Evolutionary conservation across 2,329 filamentous ascomycete genomes (phyloP).

Genomic region (Paradendryphiella salina): DNA sequence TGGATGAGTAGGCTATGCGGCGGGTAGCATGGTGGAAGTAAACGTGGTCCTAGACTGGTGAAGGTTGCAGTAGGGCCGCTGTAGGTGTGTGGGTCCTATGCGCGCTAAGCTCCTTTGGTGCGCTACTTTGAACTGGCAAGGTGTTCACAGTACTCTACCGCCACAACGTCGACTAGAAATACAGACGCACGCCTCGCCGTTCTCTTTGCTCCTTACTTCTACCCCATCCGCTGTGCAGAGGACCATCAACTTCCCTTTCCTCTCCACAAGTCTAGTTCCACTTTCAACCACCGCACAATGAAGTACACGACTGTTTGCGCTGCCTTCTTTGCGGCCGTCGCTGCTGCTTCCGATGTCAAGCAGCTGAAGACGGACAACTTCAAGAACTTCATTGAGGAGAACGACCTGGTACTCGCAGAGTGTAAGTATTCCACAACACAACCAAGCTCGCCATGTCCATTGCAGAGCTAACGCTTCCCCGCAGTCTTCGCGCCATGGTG

Average conservation of each 20-base stretch:
- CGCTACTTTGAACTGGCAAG: conserved; percentile 8
- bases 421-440: conserved; percentile 63
- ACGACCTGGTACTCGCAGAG: conserved; percentile 90
- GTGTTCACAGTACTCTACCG: conserved; percentile 15
- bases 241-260: conserved; percentile 9
- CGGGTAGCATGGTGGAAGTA: conserved; percentile 13
- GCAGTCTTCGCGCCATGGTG: conserved; percentile 94
- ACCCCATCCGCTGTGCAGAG: conserved; percentile 26
- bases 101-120: conserved; percentile 5
- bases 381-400: conserved; percentile 78
- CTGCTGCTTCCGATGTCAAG: conserved; percentile 75
- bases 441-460: not conserved
- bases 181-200: conserved; percentile 24
- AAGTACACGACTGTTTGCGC: conserved; percentile 46
- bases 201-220: conserved; percentile 21
- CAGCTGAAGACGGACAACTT: conserved; percentile 87
- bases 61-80: conserved; percentile 7
- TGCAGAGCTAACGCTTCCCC: conserved; percentile 45
- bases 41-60: conserved; percentile 32
- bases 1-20: conserved; percentile 5
- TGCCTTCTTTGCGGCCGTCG: conserved; percentile 59
- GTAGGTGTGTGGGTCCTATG: conserved; percentile 4
- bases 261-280: conserved; percentile 10
- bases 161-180: conserved; percentile 29
- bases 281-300: conserved; percentile 32